Conservation (phyloP, 2,329 filamentous ascomycete species). For the Colletotrichum higginsianum region DNA sequence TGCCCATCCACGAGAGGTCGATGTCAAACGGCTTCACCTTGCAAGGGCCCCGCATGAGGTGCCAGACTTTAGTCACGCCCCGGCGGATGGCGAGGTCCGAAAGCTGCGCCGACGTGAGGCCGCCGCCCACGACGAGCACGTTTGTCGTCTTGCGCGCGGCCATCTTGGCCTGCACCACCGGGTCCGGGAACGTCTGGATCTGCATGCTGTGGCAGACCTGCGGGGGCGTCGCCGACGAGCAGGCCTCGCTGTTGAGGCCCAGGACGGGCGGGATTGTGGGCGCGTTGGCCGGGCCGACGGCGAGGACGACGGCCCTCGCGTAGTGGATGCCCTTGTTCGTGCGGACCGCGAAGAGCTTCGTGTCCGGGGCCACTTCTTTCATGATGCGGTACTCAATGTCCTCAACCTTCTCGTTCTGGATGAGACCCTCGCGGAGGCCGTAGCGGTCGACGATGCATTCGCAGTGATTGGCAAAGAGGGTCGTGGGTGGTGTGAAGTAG, state of each 20-base stretch:
- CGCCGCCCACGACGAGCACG: constrained; percentile 81
- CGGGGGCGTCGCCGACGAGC: constrained; percentile 43
- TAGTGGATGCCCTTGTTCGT: constrained; percentile 70
- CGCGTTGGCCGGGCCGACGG: constrained; percentile 77
- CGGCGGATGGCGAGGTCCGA: constrained; percentile 75
- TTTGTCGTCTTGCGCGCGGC: constrained; percentile 66
- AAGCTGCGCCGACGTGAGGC: constrained; percentile 82
- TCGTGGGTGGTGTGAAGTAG: constrained; percentile 76
- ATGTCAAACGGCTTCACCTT: constrained; percentile 84
- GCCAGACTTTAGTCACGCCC: constrained; percentile 78
- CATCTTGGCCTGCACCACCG: constrained; percentile 67
- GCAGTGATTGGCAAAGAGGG: constrained; percentile 76
- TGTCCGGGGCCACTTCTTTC: constrained; percentile 59
- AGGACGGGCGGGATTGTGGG: constrained; percentile 63
- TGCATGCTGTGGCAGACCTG: constrained; percentile 77
- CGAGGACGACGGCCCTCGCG: constrained; percentile 76
- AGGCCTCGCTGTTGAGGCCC: constrained; percentile 47
- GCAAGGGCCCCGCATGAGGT: constrained; percentile 74
- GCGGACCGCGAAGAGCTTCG: constrained; percentile 75
- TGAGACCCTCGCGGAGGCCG: constrained; percentile 66
- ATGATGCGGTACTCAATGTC: constrained; percentile 73
- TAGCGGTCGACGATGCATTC: constrained; percentile 71
- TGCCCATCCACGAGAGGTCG: constrained; percentile 83
- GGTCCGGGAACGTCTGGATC: constrained; percentile 71
- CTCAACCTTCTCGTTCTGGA: constrained; percentile 72